Evolutionary conservation across 2,329 filamentous ascomycete genomes (phyloP).

Genomic region (Elsinoe perseae): DNA sequence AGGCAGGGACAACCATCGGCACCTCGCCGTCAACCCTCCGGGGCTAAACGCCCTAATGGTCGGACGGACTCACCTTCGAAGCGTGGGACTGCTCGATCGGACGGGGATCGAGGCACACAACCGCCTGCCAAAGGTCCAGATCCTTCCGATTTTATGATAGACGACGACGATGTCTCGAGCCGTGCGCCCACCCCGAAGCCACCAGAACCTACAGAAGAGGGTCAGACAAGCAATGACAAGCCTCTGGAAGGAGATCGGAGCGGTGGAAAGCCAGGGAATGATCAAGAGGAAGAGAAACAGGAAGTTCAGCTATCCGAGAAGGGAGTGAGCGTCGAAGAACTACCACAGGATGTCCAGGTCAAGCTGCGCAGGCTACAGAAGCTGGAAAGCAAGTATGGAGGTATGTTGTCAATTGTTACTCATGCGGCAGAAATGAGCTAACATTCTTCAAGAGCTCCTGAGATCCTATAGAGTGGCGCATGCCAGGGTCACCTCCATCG

Average conservation of each 20-base stretch:
- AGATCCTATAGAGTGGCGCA: constrained; percentile 90
- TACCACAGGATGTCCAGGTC: constrained; percentile 65
- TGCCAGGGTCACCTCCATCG: constrained; percentile 74
- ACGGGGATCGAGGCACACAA: constrained; percentile 30
- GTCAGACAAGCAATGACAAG: constrained; percentile 16
- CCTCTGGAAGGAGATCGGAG: constrained; percentile 21
- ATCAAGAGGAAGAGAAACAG: constrained; percentile 26
- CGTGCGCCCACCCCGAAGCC: constrained; percentile 52
- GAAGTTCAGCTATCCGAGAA: constrained; percentile 20
- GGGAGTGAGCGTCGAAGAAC: constrained; percentile 38
- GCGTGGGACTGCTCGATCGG: constrained; percentile 26
- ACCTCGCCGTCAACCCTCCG: constrained; percentile 34
- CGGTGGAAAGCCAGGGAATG: constrained; percentile 26
- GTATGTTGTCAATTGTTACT: constrained; percentile 43
- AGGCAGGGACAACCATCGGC: constrained; percentile 24
- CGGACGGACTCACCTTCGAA: constrained; percentile 26
- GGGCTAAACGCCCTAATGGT: constrained; percentile 34
- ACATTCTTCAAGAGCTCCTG: constrained; percentile 59
- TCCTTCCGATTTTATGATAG: constrained; percentile 79
- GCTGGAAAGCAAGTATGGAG: constrained; percentile 77
- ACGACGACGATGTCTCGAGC: constrained; percentile 66
- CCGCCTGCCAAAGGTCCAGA: constrained; percentile 61
- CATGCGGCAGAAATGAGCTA: neutral
- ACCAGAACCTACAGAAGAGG: constrained; percentile 31
- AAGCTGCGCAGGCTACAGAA: constrained; percentile 84